These are phyloP conservation scores for Turritis glabra DNA, from an alignment of 345 rosid species.

Conservation along the genomic window DNA sequence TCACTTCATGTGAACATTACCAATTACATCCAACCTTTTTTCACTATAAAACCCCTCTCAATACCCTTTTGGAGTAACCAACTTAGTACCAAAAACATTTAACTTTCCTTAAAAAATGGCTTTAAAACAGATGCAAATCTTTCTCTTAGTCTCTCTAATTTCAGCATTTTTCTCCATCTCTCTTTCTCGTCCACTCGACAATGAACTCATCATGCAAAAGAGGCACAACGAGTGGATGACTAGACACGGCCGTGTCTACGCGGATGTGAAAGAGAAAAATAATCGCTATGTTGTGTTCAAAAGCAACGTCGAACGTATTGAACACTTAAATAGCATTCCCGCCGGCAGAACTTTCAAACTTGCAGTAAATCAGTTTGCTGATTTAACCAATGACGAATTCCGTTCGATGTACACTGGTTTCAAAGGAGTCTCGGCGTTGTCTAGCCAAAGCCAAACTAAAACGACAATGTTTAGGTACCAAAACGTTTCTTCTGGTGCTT, in stretches of 20 bases:
- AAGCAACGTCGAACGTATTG: constrained; percentile 44
- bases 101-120: constrained; percentile 22
- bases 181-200: constrained; percentile 33
- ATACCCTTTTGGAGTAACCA: constrained; percentile 23
- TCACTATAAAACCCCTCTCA: constrained; percentile 31
- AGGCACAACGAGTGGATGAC: constrained; percentile 47
- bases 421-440: constrained; percentile 16
- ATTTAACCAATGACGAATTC: constrained; percentile 54
- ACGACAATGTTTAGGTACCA: constrained; percentile 28
- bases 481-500: constrained; percentile 34
- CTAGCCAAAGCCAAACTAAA: background rate
- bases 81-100: background rate
- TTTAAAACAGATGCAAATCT: background rate
- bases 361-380: constrained; percentile 49
- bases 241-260: constrained; percentile 39
- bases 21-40: background rate
- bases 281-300: constrained; percentile 47
- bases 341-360: constrained; percentile 41
- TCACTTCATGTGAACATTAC: constrained; percentile 22
- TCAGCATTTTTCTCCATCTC: constrained; percentile 15
- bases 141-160: constrained; percentile 22
- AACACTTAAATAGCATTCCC: constrained; percentile 33
- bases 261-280: constrained; percentile 32
- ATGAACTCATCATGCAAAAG: constrained; percentile 39
- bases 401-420: constrained; percentile 42